Conservation (phyloP, 139 green algal species). For the Ettlia oleoabundans region DNA sequence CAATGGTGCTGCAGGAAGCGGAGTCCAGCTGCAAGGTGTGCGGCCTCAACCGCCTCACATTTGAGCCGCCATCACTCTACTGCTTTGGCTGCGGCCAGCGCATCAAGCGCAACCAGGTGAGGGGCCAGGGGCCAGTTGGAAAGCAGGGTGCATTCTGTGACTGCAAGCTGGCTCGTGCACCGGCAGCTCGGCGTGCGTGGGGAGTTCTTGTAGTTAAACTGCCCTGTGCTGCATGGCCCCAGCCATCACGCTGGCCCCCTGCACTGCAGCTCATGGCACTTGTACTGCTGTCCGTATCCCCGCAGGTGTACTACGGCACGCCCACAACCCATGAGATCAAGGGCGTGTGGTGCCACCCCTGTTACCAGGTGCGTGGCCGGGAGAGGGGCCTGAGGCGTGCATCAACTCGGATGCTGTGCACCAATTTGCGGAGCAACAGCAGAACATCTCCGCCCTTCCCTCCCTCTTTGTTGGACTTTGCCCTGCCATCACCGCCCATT, state of each 20-base stretch:
- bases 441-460: no score
- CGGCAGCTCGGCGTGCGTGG: no score
- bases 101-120: slow-evolving; percentile 92
- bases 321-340: slow-evolving; percentile 57
- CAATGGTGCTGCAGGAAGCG: background rate
- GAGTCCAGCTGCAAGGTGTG: slow-evolving; percentile 84
- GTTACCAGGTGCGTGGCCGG: slow-evolving; percentile 55
- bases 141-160: no score
- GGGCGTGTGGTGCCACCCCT: slow-evolving; percentile 87
- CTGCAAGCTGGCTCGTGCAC: no score
- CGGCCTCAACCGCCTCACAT: slow-evolving; percentile 80
- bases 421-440: no score
- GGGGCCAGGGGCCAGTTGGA: background rate
- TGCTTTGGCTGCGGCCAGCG: slow-evolving; percentile 87
- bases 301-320: slow-evolving; percentile 56
- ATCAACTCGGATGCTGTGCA: no score
- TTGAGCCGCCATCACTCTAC: slow-evolving; percentile 95
- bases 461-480: no score
- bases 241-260: background rate
- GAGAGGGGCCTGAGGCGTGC: no score
- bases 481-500: no score
- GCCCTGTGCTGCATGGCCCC: no score
- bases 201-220: no score
- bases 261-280: background rate
- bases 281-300: background rate